A percentile compares a stretch with the other conserved stretches of the same genome.
These are phyloP conservation scores for Balamuthia mandrillaris DNA, from an alignment of 208 protist species.

Conservation along the genomic window DNA sequence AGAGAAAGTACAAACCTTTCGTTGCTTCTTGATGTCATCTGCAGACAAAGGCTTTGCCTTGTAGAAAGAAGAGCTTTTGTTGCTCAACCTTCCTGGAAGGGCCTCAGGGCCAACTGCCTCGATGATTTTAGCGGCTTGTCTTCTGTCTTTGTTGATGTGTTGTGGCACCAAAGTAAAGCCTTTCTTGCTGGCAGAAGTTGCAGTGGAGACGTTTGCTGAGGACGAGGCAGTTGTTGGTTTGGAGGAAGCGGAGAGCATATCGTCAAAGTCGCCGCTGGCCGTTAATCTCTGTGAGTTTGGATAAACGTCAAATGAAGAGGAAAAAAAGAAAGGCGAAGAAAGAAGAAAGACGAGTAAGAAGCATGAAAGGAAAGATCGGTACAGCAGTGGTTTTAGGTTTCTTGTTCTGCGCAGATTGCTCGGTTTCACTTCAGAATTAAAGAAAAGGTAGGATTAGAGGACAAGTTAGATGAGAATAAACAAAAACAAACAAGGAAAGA, in stretches of 20 bases:
- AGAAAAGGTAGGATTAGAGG: no score
- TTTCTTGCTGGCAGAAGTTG: background rate
- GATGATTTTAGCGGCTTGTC: background rate
- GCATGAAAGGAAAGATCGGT: no score
- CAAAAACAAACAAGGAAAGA: background rate
- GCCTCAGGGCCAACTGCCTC: background rate
- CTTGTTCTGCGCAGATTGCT: no score
- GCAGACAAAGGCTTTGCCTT: background rate
- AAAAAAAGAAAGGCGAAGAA: background rate
- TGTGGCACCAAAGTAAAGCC: background rate
- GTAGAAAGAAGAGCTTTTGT: background rate
- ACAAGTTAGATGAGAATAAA: background rate
- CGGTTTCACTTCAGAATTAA: no score
- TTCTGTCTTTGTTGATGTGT: background rate
- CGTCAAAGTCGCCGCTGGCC: background rate
- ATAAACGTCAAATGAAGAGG: no score
- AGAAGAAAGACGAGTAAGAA: background rate
- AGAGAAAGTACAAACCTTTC: no score
- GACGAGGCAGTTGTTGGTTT: background rate
- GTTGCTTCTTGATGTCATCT: slow-evolving; percentile 6
- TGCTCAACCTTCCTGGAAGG: background rate
- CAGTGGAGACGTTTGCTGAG: background rate
- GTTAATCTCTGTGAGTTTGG: background rate
- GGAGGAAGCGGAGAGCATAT: background rate
- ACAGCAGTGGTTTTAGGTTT: no score